Conservation (phyloP, 78 protist species). For the Protostelium mycophagum region DNA sequence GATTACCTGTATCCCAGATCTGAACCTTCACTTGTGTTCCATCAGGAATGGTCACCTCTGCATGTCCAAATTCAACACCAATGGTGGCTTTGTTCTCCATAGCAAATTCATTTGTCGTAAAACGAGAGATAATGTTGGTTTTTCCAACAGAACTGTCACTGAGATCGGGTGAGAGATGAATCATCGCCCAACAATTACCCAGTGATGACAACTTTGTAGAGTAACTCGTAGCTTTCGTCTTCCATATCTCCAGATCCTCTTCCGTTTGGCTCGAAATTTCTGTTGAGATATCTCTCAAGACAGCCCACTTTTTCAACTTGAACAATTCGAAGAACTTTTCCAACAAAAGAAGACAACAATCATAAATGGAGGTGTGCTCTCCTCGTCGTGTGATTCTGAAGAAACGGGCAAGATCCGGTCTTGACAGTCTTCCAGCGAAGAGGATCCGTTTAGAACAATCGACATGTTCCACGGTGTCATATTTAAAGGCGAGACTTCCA, state of each 20-base stretch:
- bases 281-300: too few relatives aligned
- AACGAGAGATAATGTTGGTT: conserved; percentile 78
- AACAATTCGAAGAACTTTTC: too few relatives aligned
- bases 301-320: too few relatives aligned
- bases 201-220: neutral
- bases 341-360: too few relatives aligned
- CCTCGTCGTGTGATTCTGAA: too few relatives aligned
- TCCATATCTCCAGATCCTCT: neutral
- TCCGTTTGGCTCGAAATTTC: too few relatives aligned
- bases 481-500: too few relatives aligned
- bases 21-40: conserved; percentile 72
- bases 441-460: too few relatives aligned
- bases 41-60: conserved; percentile 72
- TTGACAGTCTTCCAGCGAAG: too few relatives aligned
- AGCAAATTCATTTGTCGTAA: conserved; percentile 91
- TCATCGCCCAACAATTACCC: neutral
- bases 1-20: conserved; percentile 64
- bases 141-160: conserved; percentile 99
- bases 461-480: too few relatives aligned
- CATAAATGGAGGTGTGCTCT: too few relatives aligned
- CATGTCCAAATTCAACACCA: conserved; percentile 98
- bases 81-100: conserved; percentile 96
- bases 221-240: neutral
- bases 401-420: too few relatives aligned
- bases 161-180: conserved; percentile 86